These are phyloP conservation scores for Daedaleopsis sinensis DNA, from an alignment of 768 basidiomycete genomes.

Conservation along the genomic window DNA sequence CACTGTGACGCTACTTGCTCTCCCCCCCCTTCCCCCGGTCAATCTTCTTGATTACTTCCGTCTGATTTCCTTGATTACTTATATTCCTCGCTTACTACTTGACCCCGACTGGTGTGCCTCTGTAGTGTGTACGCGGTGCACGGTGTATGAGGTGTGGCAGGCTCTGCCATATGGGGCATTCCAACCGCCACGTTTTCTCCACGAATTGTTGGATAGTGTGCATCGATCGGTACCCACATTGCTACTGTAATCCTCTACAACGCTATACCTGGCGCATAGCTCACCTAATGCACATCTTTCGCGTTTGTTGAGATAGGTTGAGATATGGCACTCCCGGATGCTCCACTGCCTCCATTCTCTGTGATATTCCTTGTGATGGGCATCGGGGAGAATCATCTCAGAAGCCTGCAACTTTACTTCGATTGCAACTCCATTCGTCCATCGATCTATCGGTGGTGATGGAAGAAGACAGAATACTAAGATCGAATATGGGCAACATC, in stretches of 20 bases:
- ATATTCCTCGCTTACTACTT: neutral
- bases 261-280: neutral
- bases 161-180: neutral
- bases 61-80: neutral
- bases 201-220: neutral
- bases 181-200: neutral
- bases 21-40: neutral
- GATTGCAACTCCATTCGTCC: too few species aligned
- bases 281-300: neutral
- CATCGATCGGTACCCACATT: neutral
- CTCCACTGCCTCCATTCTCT: too few species aligned
- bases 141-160: conserved; percentile 3
- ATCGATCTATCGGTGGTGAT: neutral
- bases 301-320: too few species aligned
- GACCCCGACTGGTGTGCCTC: neutral
- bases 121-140: conserved; percentile 6
- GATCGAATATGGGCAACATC: neutral
- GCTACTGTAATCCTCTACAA: neutral
- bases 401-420: too few species aligned
- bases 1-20: neutral
- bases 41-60: too few species aligned
- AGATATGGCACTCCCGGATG: too few species aligned
- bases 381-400: too few species aligned
- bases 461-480: neutral
- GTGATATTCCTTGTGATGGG: too few species aligned